Base-by-base conservation (phyloP, 2,329 filamentous ascomycete species). In the Pseudocercospora vitis region DNA sequence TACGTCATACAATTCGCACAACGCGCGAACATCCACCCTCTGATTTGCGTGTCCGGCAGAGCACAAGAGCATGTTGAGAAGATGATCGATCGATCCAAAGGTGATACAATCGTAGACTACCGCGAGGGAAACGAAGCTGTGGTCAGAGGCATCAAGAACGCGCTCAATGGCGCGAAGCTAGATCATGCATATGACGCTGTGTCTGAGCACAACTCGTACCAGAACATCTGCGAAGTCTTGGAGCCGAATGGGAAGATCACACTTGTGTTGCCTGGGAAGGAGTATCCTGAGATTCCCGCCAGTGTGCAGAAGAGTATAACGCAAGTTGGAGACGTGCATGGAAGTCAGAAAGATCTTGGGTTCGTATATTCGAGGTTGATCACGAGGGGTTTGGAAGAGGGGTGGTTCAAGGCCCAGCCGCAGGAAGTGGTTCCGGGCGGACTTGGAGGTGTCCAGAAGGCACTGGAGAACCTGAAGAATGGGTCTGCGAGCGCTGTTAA, bases 401-500 rank as follows among this genome's bases (percentile, higher is more conserved):
- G 70, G 0, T 70, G 68, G 65, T 69, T 72, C 50, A 68, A 64
- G 60, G 52, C 62, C 12, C 70, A 73, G 55, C 70, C 68, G 24
- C 67, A 69, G 44, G 78, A 82, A 67, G 72, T 84, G 12, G 67
- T 83, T 1, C 70, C 75, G 0, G 80, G 81, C 3, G 83, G 83
- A 0, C 61, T 86, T 52, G 72, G 64, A 3, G 81, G 82, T 0
- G 66, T 85, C 2, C 70, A 83, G 63, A 70, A 65, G 29, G 83
- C 72, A 0, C 64, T 87, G 68, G 67, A 70, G 61, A 78, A 81
- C 57, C 65, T 88, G 65, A 81, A 78, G 65, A 75, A 75, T 39
- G 84, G 84, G 0, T 82, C 81, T 66, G 82, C 80, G n/a, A 84
- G 80, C 64, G 84, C 77, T 0, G 74, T 81, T 1, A 88, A 88